phyloP scores from a whole-genome alignment of 2,329 filamentous ascomycete genomes.

The Aspergillus floridensis region DNA sequence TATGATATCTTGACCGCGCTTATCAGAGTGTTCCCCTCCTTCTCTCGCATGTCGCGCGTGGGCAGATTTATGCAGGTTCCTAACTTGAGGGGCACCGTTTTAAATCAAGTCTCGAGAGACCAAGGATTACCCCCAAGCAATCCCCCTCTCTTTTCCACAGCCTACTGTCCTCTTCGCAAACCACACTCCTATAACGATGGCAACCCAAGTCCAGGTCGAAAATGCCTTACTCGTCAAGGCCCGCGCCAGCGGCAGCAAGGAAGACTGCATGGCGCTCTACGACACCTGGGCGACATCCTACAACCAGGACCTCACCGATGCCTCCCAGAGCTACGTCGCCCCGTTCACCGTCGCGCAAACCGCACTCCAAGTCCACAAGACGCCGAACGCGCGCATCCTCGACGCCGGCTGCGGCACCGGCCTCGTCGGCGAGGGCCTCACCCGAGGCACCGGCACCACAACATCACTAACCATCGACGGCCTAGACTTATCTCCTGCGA shows the following conservation, averaged over 20 bases:
- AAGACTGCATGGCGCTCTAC: constrained; percentile 43
- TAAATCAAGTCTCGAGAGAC: too few species aligned
- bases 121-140: too few species aligned
- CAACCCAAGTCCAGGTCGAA: constrained; percentile 13
- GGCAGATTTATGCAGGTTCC: too few species aligned
- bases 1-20: too few species aligned
- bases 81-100: too few species aligned
- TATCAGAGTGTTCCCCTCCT: too few species aligned
- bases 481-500: constrained; percentile 52
- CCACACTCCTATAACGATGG: neutral
- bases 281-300: constrained; percentile 49
- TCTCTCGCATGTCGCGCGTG: too few species aligned
- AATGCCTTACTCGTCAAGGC: constrained; percentile 35
- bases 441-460: constrained; percentile 36
- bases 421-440: constrained; percentile 51
- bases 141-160: too few species aligned
- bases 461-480: constrained; percentile 44
- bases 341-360: constrained; percentile 41
- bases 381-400: constrained; percentile 38
- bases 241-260: constrained; percentile 33
- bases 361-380: constrained; percentile 23
- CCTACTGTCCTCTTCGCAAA: too few species aligned
- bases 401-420: constrained; percentile 60
- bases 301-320: constrained; percentile 41
- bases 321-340: constrained; percentile 41